Base-by-base conservation (phyloP, 257 asterid genomes). In the Petrea volubilis region DNA sequence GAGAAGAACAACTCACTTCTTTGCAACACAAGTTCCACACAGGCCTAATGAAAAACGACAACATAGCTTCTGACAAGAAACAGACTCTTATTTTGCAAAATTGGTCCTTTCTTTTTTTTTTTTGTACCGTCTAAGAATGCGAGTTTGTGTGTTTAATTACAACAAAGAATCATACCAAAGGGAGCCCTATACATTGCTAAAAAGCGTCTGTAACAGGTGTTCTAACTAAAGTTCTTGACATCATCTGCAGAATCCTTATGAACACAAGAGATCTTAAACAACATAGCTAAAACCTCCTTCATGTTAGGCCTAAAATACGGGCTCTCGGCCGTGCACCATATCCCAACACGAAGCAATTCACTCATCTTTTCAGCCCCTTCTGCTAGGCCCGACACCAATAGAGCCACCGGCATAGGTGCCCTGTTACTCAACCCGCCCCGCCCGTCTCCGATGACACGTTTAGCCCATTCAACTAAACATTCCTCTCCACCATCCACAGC, bases 401-500 rank as follows among this genome's bases (percentile, higher is more conserved):
- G 66, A 0, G 96, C 86, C 11, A 83, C 96, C 2, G 96, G 96
- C 18, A 74, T 79, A 0, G 77, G 64, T 8, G 33, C 70, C 63
- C 81, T 66, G 1, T 65, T 70, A 21, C n/a, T n/a, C n/a, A 62
- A 71, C 5, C 90, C 86, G 7, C 73, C 79, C 10, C 87, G 51
- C 43, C 89, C 86, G 0, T 86, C 89, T 46, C 97, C 95, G 80
- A 89, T 77, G 6, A 94, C 91, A 74, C 99, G 63, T 76, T 81
- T 87, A 0, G 85, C 97, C 99, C 99, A 94, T 53, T 94, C 99
- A 15, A 94, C 88, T 34, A 94, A 64, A 51, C 97, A 89, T 75
- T 94, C 99, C 64, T 94, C 98, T 3, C 93, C 98, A 3, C 92
- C 99, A 4, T 94, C 98, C 71, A 94, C 89, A 0, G 97, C 97